Evolutionary conservation across 148 eudicot species (phyloP).

Genomic region (Euryodendron excelsum): DNA sequence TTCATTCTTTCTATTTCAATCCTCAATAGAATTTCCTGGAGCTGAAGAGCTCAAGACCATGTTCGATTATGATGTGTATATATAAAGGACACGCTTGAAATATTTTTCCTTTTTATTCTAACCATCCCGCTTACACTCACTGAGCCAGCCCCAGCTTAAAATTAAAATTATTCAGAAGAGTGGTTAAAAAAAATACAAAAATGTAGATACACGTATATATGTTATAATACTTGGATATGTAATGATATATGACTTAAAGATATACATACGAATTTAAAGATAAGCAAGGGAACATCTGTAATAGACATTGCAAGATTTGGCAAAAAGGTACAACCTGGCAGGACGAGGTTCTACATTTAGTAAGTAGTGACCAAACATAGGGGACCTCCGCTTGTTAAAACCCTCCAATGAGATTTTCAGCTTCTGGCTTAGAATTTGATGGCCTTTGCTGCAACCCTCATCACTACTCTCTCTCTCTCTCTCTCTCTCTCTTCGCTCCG

Average conservation of each 20-base stretch:
- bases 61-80: too few species aligned
- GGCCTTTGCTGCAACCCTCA: constrained; percentile 13
- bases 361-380: constrained; percentile 30
- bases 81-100: too few species aligned
- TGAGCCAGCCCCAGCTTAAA: too few species aligned
- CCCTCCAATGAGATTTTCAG: constrained; percentile 24
- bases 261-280: constrained; percentile 19
- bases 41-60: too few species aligned
- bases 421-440: constrained; percentile 26
- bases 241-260: constrained; percentile 17
- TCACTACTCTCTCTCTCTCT: background rate
- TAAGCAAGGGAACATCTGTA: constrained; percentile 20
- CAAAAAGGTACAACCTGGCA: constrained; percentile 29
- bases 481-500: background rate
- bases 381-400: constrained; percentile 20
- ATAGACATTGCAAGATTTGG: constrained; percentile 12
- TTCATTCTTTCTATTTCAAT: too few species aligned
- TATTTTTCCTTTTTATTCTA: too few species aligned
- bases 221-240: background rate
- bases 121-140: too few species aligned
- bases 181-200: too few species aligned
- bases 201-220: too few species aligned
- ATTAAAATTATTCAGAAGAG: too few species aligned
- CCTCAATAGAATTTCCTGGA: too few species aligned
- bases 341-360: constrained; percentile 25